phyloP scores from a whole-genome alignment of 139 green algal species.

The Tetratostichococcus sp. region DNA sequence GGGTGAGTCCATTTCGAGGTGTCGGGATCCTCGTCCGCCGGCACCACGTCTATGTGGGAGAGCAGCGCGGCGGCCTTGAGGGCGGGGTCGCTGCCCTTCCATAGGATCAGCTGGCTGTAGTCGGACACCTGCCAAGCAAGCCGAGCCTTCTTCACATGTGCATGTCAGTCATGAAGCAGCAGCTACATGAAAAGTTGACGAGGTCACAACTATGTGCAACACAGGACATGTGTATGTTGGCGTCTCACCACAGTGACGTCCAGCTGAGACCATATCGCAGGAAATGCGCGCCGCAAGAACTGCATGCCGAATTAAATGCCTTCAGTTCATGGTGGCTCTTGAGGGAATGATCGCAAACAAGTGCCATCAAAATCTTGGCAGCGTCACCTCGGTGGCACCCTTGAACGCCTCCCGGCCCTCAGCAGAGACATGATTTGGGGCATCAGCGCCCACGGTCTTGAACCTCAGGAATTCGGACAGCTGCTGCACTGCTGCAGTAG shows the following conservation, averaged over 20 bases:
- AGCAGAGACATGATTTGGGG: not conserved
- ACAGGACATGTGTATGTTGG: no score
- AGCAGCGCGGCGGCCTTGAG: slow-evolving; percentile 55
- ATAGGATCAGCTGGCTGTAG: slow-evolving; percentile 56
- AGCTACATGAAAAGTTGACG: no score
- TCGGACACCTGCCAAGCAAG: slow-evolving; percentile 23
- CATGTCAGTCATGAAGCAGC: no score
- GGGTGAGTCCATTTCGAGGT: slow-evolving; percentile 46
- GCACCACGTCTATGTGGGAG: slow-evolving; percentile 75
- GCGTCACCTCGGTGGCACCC: not conserved
- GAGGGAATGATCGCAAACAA: no score
- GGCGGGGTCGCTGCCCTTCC: slow-evolving; percentile 41
- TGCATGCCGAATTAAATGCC: no score
- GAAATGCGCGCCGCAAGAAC: not conserved
- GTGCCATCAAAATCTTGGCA: no score
- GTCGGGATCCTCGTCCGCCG: slow-evolving; percentile 11
- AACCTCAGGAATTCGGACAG: not conserved
- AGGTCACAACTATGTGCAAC: no score
- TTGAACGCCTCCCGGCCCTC: not conserved
- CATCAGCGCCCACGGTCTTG: not conserved
- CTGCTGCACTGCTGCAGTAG: not conserved
- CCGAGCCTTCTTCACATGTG: no score
- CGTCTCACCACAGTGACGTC: not conserved
- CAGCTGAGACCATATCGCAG: not conserved
- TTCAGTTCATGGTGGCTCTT: no score